Conservation (phyloP, 768 basidiomycete genomes). For the Tylopilus vinaceipallidus region DNA sequence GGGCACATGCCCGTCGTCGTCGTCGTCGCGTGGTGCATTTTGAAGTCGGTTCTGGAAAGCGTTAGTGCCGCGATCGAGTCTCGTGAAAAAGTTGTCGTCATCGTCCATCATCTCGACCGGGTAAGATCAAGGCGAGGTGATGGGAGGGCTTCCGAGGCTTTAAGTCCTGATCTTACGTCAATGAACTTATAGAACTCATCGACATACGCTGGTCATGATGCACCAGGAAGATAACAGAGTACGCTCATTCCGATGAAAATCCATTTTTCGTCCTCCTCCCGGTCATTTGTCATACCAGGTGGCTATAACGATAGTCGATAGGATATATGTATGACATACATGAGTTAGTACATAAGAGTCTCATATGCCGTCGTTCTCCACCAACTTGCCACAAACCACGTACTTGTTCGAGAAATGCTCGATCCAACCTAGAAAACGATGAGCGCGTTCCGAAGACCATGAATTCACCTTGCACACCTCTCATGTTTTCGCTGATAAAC, state of each 20-base stretch:
- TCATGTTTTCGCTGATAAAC: conserved; percentile 81
- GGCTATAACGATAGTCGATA: conserved; percentile 8
- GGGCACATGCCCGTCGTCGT: too few relatives aligned
- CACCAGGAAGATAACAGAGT: too few relatives aligned
- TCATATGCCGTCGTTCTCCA: conserved; percentile 65
- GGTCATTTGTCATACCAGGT: not conserved
- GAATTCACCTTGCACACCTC: conserved; percentile 42
- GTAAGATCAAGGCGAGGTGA: too few relatives aligned
- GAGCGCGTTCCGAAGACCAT: conserved; percentile 1
- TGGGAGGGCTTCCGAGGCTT: not conserved
- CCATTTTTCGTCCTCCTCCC: too few relatives aligned
- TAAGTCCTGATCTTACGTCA: not conserved
- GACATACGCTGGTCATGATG: not conserved
- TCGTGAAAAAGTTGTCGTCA: conserved; percentile 30
- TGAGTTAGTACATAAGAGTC: not conserved
- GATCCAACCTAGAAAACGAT: conserved; percentile 67
- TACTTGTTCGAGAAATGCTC: conserved; percentile 94
- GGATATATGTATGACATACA: conserved; percentile 6
- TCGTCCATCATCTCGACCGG: conserved; percentile 15
- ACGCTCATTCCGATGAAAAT: too few relatives aligned
- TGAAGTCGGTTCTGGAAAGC: conserved; percentile 38
- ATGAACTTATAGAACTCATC: not conserved
- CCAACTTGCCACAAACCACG: conserved; percentile 83
- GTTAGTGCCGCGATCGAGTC: conserved; percentile 17
- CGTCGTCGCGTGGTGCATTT: conserved; percentile 29